Conservation (phyloP, 2,329 filamentous ascomycete species). For the Ophiostoma sp. region DNA sequence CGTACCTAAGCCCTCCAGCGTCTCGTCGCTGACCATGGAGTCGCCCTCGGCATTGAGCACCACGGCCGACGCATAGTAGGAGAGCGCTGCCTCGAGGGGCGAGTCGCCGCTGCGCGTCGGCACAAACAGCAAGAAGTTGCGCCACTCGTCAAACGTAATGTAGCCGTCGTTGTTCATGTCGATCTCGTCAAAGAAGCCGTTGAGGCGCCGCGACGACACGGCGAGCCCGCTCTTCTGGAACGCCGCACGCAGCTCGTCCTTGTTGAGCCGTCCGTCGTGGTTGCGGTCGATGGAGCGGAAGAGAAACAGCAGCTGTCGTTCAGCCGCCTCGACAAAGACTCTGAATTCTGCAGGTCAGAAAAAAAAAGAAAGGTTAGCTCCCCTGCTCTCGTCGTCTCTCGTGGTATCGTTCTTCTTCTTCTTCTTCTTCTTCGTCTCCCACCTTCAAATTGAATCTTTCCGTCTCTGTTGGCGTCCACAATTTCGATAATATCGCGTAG, state of each 20-base stretch:
- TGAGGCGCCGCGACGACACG: slow-evolving; percentile 69
- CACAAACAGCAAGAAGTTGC: slow-evolving; percentile 92
- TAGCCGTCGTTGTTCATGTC: slow-evolving; percentile 82
- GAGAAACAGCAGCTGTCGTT: slow-evolving; percentile 72
- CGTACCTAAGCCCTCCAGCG: slow-evolving; percentile 91
- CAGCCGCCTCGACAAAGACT: slow-evolving; percentile 78
- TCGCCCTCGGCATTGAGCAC: slow-evolving; percentile 91
- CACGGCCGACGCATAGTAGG: slow-evolving; percentile 85
- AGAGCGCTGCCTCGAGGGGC: slow-evolving; percentile 74
- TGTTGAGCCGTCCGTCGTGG: slow-evolving; percentile 78
- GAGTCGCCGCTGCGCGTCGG: slow-evolving; percentile 58
- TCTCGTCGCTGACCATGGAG: slow-evolving; percentile 84
- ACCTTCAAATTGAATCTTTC: slow-evolving; percentile 88
- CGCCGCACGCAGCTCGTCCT: slow-evolving; percentile 72
- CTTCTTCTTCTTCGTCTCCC: slow-evolving; percentile 27
- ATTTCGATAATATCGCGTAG: slow-evolving; percentile 72
- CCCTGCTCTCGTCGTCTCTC: too few species aligned
- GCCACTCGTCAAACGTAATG: slow-evolving; percentile 93
- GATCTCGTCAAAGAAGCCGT: slow-evolving; percentile 83
- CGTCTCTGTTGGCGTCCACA: slow-evolving; percentile 80
- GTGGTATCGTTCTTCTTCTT: background rate
- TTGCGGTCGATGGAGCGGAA: slow-evolving; percentile 86
- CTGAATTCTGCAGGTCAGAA: slow-evolving; percentile 66
- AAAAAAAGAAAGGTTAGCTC: too few species aligned
- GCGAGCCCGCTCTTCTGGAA: slow-evolving; percentile 73